These are phyloP conservation scores for Hibiscus mutabilis DNA, from an alignment of 345 rosid species.

Conservation along the genomic window DNA sequence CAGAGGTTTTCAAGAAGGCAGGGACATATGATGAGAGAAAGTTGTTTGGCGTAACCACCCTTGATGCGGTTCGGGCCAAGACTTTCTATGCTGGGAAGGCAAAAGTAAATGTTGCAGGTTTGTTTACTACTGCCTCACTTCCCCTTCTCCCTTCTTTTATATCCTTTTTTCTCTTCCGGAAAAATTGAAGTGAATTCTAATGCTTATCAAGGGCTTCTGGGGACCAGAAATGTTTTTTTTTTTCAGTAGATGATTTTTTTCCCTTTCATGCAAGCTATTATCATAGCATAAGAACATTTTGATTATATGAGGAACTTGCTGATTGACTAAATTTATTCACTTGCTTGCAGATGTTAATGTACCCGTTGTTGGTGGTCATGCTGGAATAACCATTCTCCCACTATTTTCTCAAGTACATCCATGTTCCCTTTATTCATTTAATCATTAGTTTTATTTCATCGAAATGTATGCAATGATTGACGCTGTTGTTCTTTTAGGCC, in stretches of 20 bases:
- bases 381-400: conserved; percentile 65
- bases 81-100: conserved; percentile 83
- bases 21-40: conserved; percentile 63
- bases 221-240: neutral
- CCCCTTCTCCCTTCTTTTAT: neutral
- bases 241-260: neutral
- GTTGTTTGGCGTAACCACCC: conserved; percentile 72
- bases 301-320: neutral
- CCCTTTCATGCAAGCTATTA: neutral
- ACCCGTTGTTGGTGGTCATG: conserved; percentile 75
- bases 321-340: neutral
- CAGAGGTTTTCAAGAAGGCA: conserved; percentile 73
- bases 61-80: conserved; percentile 75
- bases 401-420: conserved; percentile 47
- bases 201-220: neutral
- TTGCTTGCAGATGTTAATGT: conserved; percentile 48
- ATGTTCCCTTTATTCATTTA: neutral
- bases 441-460: neutral
- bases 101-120: conserved; percentile 55
- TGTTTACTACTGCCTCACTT: neutral
- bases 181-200: neutral
- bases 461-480: neutral
- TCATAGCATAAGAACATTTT: neutral
- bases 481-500: conserved; percentile 36
- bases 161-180: neutral